Base-by-base conservation (phyloP, 2,329 filamentous ascomycete genomes). In the Bipolaris gigantea region DNA sequence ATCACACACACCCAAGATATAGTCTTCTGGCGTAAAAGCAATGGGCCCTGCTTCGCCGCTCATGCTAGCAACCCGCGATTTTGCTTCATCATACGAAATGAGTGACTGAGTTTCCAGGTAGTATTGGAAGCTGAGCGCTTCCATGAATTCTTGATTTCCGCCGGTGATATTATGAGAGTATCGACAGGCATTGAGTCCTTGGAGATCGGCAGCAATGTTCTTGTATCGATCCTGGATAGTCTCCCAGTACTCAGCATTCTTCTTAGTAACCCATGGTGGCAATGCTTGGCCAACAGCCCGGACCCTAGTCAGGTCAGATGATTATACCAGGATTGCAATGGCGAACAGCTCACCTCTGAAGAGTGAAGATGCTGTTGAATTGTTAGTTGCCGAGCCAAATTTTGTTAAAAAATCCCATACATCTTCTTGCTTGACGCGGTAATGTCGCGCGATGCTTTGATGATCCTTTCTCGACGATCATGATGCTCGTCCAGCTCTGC, bases 341-440 rank as follows among this genome's bases (percentile, higher is more conserved):
- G 21, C 13, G 5, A 34, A 27, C 19, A 25, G 7, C 48, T 49
- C 34, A 90, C 88, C 90, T 84, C 75, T 94, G 90, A n/a, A 94
- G 77, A 1, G 89, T 84, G 74, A 94, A 94, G 64, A 94, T 94
- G 55, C 89, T 92, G 58, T 34, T 38, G 40, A 23, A 13, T 4
- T 38, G 53, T 67, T 41, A 70, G 63, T 43, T 58, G 30, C 33
- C 30, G 27, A 19, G 27, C 48, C 2, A 16, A 41, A 3, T 34
- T 3, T 11, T 43, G 5, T 38, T 10, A 33, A n/a, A 36, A 46
- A 5, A 10, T 25, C 30, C 62, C 81, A 77, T 76, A 96, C 92
- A 97, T 95, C 79, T 97, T 99, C 81, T 99, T 99, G 76, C 91
- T 96, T 49, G 92, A 80, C 0, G 91, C 92, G 6, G 94, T 99